Base-by-base conservation (phyloP, 148 eudicot genomes). In the Chenopodium album region DNA sequence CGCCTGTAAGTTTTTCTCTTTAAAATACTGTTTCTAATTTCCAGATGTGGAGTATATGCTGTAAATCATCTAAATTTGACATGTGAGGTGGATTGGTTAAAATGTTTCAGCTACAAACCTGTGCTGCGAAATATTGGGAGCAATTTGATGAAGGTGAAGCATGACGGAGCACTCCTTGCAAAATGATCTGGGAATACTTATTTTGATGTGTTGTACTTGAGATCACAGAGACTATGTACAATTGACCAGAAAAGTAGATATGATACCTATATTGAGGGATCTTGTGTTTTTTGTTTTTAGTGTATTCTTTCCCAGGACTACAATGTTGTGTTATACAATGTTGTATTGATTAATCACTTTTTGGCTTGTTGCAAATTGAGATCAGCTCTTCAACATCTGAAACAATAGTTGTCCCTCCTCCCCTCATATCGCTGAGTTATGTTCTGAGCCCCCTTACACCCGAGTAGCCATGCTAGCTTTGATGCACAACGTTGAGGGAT, bases 41-140 rank as follows among this genome's bases (percentile, higher is more conserved):
- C 19, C 17, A 41, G 52, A 12, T 31, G 50, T 28, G 34, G 32
- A 75, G 78, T 31, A 16, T n/a, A 23, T 71, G 4, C 4, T 76
- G 54, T 56, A 14, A 23, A 16, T 7, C 46, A 69, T 34, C 70
- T 52, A 41, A 8, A 7, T 59, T 71, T 48, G n/a, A 81, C 47
- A 64, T 72, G 1, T 62, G 80, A 71, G 66, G 34, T 75, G 34
- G 20, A 59, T 56, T 79, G 44, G 4, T 76, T 29, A 41, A 34
- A 48, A 29, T 17, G 9, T 46, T 89, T 87, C 95, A 97, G 99
- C 52, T 97, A 97, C 85, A 91, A 89, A 82, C 99, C 99, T 4
- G 89, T 97, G 41, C 78, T 97, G 80, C 90, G 97, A 83, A 94
- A 92, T 76, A 97, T 97, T 32, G 98, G 92, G 91, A 94, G 81